Evolutionary conservation across 345 rosid genomes (phyloP).

Genomic region (Moricandia arvensis): DNA sequence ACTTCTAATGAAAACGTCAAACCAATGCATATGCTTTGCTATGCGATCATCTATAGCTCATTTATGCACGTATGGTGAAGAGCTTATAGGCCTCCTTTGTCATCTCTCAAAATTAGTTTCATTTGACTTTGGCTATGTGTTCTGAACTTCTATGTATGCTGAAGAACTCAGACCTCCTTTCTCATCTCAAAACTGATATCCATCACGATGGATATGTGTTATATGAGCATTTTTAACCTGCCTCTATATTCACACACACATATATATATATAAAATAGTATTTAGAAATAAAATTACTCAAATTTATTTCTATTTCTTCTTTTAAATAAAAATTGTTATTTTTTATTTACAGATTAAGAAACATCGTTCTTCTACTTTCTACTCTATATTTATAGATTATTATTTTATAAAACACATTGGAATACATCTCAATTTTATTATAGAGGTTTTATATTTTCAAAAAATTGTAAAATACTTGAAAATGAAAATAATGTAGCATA

Average conservation of each 20-base stretch:
- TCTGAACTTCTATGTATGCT: not conserved
- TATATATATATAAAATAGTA: too few relatives aligned
- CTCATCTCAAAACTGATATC: not conserved
- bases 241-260: too few relatives aligned
- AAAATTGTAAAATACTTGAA: too few relatives aligned
- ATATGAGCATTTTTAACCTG: not conserved
- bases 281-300: not conserved
- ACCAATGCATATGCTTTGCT: constrained; percentile 20
- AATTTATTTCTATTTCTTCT: too few relatives aligned
- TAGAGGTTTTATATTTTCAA: too few relatives aligned
- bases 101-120: not conserved
- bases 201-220: not conserved
- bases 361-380: too few relatives aligned
- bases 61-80: not conserved
- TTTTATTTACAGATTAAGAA: too few relatives aligned
- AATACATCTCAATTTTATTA: too few relatives aligned
- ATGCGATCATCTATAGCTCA: not conserved
- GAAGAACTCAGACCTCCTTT: not conserved
- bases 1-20: constrained; percentile 15
- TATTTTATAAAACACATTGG: not conserved
- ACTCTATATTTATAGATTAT: not conserved
- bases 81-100: not conserved
- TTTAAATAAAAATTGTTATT: too few relatives aligned
- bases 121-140: not conserved
- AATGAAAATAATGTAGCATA: not conserved